phyloP scores from a whole-genome alignment of 257 asterid genomes.

The Sherardia arvensis region DNA sequence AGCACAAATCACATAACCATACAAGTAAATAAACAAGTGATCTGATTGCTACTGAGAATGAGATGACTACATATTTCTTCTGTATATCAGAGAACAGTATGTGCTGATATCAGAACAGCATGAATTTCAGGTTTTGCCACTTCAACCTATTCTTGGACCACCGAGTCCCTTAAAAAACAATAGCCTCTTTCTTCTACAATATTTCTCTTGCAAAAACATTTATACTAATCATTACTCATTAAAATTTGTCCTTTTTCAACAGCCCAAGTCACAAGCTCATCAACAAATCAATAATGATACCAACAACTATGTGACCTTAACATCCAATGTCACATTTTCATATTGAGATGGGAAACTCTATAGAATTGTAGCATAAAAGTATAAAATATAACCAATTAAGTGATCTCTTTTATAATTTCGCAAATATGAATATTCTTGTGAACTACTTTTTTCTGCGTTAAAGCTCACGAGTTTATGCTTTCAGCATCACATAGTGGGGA shows the following conservation, averaged over 20 bases:
- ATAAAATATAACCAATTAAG: neutral
- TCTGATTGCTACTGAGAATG: slow-evolving; percentile 10
- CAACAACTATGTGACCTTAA: neutral
- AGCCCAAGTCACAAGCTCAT: neutral
- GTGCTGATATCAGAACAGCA: no score
- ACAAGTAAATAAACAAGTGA: neutral
- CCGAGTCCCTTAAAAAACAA: neutral
- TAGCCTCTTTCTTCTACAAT: neutral
- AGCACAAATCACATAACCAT: slow-evolving; percentile 14
- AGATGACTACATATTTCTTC: neutral
- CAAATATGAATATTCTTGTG: neutral
- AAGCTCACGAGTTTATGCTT: neutral
- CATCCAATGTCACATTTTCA: neutral
- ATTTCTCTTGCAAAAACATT: neutral
- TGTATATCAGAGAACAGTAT: no score
- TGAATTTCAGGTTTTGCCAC: no score
- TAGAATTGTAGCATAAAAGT: neutral
- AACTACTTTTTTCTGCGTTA: neutral
- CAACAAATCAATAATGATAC: neutral
- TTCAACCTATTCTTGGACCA: neutral
- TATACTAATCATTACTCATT: neutral
- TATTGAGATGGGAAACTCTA: neutral
- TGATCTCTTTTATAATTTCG: neutral
- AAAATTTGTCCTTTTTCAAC: neutral
- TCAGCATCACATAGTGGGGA: neutral